Base-by-base conservation (phyloP, 495 filamentous ascomycete species). In the Cryomyces antarcticus region DNA sequence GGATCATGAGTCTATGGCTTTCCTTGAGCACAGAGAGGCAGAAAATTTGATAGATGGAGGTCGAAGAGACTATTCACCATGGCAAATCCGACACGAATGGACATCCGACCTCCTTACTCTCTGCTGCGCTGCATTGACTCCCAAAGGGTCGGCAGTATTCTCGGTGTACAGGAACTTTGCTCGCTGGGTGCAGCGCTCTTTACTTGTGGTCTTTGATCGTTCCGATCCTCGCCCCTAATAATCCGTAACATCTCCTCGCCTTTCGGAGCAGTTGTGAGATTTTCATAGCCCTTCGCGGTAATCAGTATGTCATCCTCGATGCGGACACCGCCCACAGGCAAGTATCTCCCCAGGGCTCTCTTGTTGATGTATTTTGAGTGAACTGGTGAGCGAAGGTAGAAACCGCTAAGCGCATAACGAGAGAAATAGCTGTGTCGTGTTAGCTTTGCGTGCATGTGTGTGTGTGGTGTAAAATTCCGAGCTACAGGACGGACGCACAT, bases 261-360 rank as follows among this genome's bases (percentile, higher is more conserved):
- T 60, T 86, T 92, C 0, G 83, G 82, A 37, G 82, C 84, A 5
- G 70, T 77, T 0, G 86, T 93, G 51, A 95, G 58, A 51, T 87
- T 88, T 60, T 92, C 80, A 52, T 76, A 76, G 27, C 84, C 84
- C 31, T 69, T 65, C 28, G 69, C 65, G 3, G 83, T 93, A 10
- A 93, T 75, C 7, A 93, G 65, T 40, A 94, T 78, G 57, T 86
- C 80, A 59, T 94, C 88, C 63, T 96, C 88, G 48, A 96, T 88
- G 31, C 88, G 71, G 29, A 89, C 85, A 10, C 88, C 88, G 12
- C 88, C 88, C 24, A 94, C 75, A 28, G 65, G 65, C 48, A 79
- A 77, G 53, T 82, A 94, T 48, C 69, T 68, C 11, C 72, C 70
- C 4, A 92, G 67, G 31, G 78, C 72, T 3, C 71, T 66, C 45